phyloP scores from a whole-genome alignment of 2,329 filamentous ascomycete species.

The Penicillium sp. region DNA sequence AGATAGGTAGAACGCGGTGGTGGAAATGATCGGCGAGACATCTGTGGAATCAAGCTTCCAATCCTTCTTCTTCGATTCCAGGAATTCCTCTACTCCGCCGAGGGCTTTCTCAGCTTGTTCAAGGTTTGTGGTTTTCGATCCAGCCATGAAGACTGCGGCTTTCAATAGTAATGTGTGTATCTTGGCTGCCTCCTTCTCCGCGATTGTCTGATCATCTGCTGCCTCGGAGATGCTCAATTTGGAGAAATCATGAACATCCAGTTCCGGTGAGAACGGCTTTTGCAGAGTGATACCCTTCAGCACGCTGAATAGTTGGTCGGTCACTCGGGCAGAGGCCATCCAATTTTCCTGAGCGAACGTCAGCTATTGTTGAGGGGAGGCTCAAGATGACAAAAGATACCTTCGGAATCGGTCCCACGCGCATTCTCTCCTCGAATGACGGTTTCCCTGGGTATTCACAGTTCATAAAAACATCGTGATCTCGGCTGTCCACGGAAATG shows the following conservation, averaged over 20 bases:
- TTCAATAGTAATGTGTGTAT: constrained; percentile 36
- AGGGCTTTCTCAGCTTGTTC: constrained; percentile 32
- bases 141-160: constrained; percentile 32
- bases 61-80: constrained; percentile 25
- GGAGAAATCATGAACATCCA: constrained; percentile 29
- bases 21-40: constrained; percentile 21
- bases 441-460: constrained; percentile 36
- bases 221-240: constrained; percentile 24
- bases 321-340: constrained; percentile 34
- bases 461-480: constrained; percentile 41
- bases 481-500: constrained; percentile 34
- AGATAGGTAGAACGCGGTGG: constrained; percentile 27
- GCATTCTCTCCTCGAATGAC: constrained; percentile 39
- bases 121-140: constrained; percentile 30
- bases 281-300: constrained; percentile 32
- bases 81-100: constrained; percentile 30
- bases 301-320: constrained; percentile 36
- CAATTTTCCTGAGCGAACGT: constrained; percentile 33
- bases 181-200: constrained; percentile 35
- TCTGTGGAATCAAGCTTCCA: constrained; percentile 21
- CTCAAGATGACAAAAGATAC: constrained; percentile 18
- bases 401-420: constrained; percentile 38
- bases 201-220: constrained; percentile 33
- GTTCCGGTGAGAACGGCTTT: constrained; percentile 29
- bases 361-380: constrained; percentile 10